phyloP scores from a whole-genome alignment of 345 rosid genomes.

The Hibiscus tridactylites region DNA sequence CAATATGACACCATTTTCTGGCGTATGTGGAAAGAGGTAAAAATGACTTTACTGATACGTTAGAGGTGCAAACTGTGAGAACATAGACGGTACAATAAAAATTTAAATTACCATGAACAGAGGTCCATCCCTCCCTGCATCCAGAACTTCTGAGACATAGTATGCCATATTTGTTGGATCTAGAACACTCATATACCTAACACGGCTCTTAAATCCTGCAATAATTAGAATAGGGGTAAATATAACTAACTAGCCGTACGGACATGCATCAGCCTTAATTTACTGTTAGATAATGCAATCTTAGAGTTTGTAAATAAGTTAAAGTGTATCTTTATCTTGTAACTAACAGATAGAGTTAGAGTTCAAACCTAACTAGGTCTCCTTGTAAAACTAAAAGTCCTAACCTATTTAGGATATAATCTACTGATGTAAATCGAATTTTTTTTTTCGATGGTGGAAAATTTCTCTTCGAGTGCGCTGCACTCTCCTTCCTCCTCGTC shows the following conservation, averaged over 20 bases:
- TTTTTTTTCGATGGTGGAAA: too few relatives aligned
- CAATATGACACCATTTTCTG: not conserved
- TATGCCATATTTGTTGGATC: slow-evolving; percentile 73
- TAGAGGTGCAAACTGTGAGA: not conserved
- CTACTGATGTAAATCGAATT: too few relatives aligned
- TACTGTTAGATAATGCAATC: too few relatives aligned
- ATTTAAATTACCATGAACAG: slow-evolving; percentile 63
- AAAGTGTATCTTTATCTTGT: too few relatives aligned
- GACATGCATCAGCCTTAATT: not conserved
- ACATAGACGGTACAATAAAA: slow-evolving; percentile 1
- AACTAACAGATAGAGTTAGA: too few relatives aligned
- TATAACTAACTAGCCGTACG: not conserved
- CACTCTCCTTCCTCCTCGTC: too few relatives aligned
- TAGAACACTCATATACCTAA: slow-evolving; percentile 61
- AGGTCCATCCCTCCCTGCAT: slow-evolving; percentile 64
- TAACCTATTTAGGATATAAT: too few relatives aligned
- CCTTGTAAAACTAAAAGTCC: too few relatives aligned
- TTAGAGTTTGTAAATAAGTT: too few relatives aligned
- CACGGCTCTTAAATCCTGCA: slow-evolving; percentile 95
- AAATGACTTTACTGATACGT: too few relatives aligned
- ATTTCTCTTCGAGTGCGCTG: too few relatives aligned
- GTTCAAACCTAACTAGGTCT: too few relatives aligned
- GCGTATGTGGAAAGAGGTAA: not conserved
- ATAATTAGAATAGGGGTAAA: slow-evolving; percentile 13
- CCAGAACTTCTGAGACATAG: slow-evolving; percentile 87